Percentiles rank a stretch among this genome's conserved stretches.
These are phyloP conservation scores for Chlamydomonas eustigma DNA, from an alignment of 139 green algal species.

Conservation along the genomic window DNA sequence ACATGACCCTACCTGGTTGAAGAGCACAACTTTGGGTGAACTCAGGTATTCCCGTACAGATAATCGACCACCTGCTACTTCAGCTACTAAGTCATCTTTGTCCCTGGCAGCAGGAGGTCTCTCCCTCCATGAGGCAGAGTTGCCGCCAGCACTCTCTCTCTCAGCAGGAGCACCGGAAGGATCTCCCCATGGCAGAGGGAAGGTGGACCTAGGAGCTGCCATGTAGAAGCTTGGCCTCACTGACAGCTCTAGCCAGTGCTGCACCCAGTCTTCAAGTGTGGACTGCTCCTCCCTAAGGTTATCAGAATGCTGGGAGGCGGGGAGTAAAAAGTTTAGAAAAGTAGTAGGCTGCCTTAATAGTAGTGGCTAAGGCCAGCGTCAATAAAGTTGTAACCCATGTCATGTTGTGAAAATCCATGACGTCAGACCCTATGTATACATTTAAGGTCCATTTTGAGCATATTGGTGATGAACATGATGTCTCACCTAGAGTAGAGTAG, in stretches of 20 bases:
- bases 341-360: too few species aligned
- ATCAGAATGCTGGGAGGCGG: background rate
- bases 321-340: background rate
- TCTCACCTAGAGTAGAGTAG: too few species aligned
- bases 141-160: background rate
- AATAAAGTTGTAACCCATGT: too few species aligned
- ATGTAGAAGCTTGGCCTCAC: background rate
- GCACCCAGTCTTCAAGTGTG: background rate
- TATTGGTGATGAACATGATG: too few species aligned
- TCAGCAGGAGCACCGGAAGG: background rate
- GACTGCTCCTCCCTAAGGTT: background rate
- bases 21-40: constrained; percentile 10
- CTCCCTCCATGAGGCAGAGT: too few species aligned
- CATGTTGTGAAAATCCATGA: too few species aligned
- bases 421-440: too few species aligned
- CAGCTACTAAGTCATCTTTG: background rate
- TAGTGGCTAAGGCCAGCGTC: too few species aligned
- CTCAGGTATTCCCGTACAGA: constrained; percentile 5
- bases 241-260: constrained; percentile 8
- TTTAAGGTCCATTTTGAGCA: too few species aligned
- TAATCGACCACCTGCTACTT: background rate
- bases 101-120: background rate
- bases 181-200: too few species aligned
- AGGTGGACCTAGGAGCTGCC: background rate
- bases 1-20: constrained; percentile 10